Evolutionary conservation across 1,139 yeast species (phyloP).

Genomic region (Taphrina communis): DNA sequence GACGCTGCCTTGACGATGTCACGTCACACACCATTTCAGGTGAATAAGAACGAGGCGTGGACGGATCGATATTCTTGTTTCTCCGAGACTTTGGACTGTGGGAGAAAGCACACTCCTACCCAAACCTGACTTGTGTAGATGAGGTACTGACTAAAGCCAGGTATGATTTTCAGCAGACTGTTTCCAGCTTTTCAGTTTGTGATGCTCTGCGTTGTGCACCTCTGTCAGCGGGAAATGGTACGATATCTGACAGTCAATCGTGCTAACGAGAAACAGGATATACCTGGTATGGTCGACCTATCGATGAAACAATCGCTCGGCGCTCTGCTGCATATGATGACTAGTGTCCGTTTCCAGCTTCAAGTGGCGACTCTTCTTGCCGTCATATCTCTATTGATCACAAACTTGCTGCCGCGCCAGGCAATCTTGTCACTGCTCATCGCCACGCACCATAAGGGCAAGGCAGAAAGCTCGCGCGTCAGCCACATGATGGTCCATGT

Average conservation of each 20-base stretch:
- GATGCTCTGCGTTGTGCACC: not conserved
- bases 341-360: not conserved
- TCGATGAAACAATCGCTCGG: not conserved
- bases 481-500: conserved; percentile 64
- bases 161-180: not conserved
- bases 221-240: not conserved
- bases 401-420: conserved; percentile 83
- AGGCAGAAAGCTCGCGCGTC: conserved; percentile 71
- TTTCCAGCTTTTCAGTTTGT: not conserved
- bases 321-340: conserved; percentile 2
- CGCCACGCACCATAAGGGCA: conserved; percentile 84
- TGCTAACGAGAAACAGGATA: not conserved
- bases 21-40: too few species aligned
- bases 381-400: conserved; percentile 72
- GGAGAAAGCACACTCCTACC: not conserved
- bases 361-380: conserved; percentile 61
- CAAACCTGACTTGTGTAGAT: not conserved
- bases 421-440: conserved; percentile 77
- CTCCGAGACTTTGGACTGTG: too few species aligned
- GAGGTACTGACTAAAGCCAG: conserved; percentile 10
- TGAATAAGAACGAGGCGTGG: too few species aligned
- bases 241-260: not conserved
- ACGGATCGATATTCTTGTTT: too few species aligned
- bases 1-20: conserved; percentile 1
- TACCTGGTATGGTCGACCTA: conserved; percentile 10